Conservation (phyloP, 345 rosid genomes). For the Erodium maritimum region DNA sequence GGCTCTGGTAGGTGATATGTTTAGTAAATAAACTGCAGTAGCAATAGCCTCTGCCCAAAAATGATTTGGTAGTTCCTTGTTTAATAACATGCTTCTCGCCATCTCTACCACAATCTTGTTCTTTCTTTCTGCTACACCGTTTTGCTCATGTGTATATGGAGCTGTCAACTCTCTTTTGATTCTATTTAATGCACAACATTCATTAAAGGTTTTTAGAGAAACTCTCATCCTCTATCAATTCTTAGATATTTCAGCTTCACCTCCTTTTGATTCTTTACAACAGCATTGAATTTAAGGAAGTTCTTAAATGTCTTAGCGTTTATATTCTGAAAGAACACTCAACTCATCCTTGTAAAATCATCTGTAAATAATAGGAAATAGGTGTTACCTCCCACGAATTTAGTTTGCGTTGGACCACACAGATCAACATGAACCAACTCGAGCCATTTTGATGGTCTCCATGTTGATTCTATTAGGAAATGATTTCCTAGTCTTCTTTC, state of each 20-base stretch:
- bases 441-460: too few relatives aligned
- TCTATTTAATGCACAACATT: not conserved
- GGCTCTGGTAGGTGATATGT: not conserved
- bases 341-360: not conserved
- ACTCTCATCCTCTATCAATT: not conserved
- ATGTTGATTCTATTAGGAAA: not conserved
- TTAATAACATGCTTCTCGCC: not conserved
- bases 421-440: conserved; percentile 1
- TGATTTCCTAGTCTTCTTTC: too few relatives aligned
- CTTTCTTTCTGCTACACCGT: not conserved
- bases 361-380: conserved; percentile 1
- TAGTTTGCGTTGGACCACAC: not conserved
- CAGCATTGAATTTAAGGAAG: not conserved
- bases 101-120: not conserved
- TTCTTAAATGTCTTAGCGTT: not conserved
- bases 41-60: not conserved
- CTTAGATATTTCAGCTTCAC: not conserved
- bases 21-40: not conserved
- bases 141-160: not conserved
- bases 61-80: not conserved
- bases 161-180: not conserved
- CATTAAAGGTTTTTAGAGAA: not conserved
- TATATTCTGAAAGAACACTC: not conserved
- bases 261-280: not conserved
- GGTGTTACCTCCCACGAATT: not conserved